Evolutionary conservation across 225 moss, liverwort and hornwort genomes (phyloP), one percentile per base, ranked within the genome.

Genomic region (Ulota crispa): DNA sequence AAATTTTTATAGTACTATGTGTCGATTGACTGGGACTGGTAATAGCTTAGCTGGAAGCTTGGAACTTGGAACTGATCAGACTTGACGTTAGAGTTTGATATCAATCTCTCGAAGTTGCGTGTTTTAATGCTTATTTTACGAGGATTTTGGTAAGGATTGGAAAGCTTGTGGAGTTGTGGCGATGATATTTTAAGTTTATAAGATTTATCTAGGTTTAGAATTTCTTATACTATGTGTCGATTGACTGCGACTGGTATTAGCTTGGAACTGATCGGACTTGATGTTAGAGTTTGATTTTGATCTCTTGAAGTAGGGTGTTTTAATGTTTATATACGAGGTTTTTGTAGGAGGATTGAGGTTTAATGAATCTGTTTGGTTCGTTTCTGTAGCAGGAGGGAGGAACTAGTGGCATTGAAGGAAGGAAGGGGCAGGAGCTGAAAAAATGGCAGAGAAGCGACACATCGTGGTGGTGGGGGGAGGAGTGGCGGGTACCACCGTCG

Each of bases 381-480:
- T n/a, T 24, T 52, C 52, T 32, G 64, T 15, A 10, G n/a, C 2
- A 18, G 9, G 19, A 23, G 15, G 7, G 9, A 15, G 1, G 47
- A 23, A 47, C 1, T 64, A 31, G 32, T 3, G 45, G 45, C 45
- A 45, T 14, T 45, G 45, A 14, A 14, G 12, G 45, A 45, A 68
- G 26, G 50, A 12, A 53, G 4, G 18, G 39, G 21, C 12, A 52
- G 57, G 31, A n/a, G 73, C 15, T 28, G 70, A 10, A 43, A 39
- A 54, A 64, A 87, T 89, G 87, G 61, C 81, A 21, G 78, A 65
- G 5, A 89, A 60, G 77, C 91, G 89, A 82, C 88, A 86, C 54
- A 88, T 94, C 19, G 94, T 96, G 32, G 92, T 96, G 34, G 92
- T 92, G 36, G 96, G 96, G 50, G 96, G 94, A 21, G 96, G 96